These are phyloP conservation scores for Apiospora marii DNA, from an alignment of 2,329 filamentous ascomycete genomes.

Conservation along the genomic window DNA sequence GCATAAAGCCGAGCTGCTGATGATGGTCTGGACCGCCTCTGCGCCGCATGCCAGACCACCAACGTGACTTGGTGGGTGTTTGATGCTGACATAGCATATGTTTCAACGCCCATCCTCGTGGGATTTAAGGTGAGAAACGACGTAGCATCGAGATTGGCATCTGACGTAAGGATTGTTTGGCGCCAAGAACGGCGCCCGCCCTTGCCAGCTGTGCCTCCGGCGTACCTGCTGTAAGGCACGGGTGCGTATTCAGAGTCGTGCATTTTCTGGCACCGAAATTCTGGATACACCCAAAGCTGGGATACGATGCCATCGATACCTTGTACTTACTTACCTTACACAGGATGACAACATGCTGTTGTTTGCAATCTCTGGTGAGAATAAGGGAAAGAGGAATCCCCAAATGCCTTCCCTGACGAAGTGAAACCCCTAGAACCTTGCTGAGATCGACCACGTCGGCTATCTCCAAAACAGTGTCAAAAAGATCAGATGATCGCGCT, in stretches of 20 bases:
- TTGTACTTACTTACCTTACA: neutral
- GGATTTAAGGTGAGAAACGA: conserved; percentile 11
- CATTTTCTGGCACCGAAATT: neutral
- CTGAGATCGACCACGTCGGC: conserved; percentile 16
- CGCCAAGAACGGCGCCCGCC: neutral
- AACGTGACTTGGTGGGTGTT: conserved; percentile 10
- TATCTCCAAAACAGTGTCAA: conserved; percentile 17
- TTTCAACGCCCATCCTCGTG: conserved; percentile 1
- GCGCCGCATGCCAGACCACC: neutral
- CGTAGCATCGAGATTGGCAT: conserved; percentile 8
- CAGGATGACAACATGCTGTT: neutral
- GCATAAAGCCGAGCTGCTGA: neutral
- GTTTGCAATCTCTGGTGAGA: neutral
- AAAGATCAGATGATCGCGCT: conserved; percentile 19
- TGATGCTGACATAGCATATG: conserved; percentile 6
- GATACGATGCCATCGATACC: neutral
- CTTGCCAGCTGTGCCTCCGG: neutral
- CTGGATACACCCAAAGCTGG: neutral
- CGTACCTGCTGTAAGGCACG: neutral
- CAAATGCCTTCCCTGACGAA: neutral
- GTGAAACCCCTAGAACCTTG: neutral
- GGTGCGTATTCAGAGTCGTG: neutral
- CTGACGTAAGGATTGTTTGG: conserved; percentile 9
- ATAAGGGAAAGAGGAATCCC: neutral
- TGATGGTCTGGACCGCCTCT: neutral